phyloP scores from a whole-genome alignment of 108 stramenopile species.

The Tribonema minus region DNA sequence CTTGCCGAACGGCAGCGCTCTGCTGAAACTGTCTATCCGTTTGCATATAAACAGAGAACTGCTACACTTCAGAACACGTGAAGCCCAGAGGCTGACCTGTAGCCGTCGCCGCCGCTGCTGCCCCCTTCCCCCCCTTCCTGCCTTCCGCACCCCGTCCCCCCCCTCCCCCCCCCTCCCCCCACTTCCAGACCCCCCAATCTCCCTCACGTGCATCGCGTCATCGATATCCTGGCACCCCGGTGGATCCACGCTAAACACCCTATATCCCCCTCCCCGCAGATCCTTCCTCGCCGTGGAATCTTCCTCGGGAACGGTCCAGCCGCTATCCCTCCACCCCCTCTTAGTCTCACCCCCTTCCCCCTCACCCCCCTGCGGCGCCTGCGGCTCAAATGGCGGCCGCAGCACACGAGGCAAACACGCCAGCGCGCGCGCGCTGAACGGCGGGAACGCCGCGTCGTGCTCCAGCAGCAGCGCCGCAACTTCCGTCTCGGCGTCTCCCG shows the following conservation, averaged over 20 bases:
- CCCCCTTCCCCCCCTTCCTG: neutral
- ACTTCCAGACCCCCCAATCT: neutral
- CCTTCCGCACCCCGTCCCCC: neutral
- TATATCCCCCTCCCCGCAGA: neutral
- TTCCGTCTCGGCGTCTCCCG: constrained; percentile 60
- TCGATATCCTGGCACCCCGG: constrained; percentile 63
- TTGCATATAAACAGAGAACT: no score
- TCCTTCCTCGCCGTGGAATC: no score
- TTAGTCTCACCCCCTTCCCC: neutral
- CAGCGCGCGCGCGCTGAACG: constrained; percentile 63
- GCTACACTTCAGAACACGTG: neutral
- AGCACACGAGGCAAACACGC: constrained; percentile 63
- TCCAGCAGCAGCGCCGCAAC: constrained; percentile 62
- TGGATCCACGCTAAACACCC: constrained; percentile 49
- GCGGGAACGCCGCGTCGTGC: constrained; percentile 57
- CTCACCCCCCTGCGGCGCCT: neutral
- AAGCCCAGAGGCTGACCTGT: neutral
- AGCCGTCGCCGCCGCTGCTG: neutral
- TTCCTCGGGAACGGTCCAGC: neutral
- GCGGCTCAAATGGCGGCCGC: constrained; percentile 22
- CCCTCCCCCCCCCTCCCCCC: neutral
- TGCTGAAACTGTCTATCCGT: no score
- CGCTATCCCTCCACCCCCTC: neutral
- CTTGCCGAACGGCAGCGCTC: no score
- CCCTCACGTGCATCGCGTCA: constrained; percentile 50